These are phyloP conservation scores for Crataegus laevigata DNA, from an alignment of 306 rosid genomes.

Conservation along the genomic window DNA sequence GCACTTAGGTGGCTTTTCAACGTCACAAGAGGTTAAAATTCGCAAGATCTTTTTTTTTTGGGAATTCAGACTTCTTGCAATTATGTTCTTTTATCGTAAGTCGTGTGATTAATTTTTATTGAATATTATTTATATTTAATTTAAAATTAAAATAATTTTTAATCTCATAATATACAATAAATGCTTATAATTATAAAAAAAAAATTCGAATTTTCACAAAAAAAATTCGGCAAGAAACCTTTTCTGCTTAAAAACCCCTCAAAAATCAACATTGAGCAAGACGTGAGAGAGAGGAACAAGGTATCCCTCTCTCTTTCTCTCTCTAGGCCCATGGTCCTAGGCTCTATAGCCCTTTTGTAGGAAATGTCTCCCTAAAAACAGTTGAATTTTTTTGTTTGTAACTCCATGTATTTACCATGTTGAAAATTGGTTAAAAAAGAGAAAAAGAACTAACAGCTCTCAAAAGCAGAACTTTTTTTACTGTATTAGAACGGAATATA, in stretches of 20 bases:
- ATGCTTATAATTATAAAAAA: too few relatives aligned
- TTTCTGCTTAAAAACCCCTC: too few relatives aligned
- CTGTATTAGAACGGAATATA: too few relatives aligned
- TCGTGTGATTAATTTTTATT: accelerated
- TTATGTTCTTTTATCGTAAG: accelerated
- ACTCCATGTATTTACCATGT: not conserved
- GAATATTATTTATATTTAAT: too few relatives aligned
- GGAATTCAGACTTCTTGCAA: accelerated
- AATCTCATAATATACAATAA: accelerated
- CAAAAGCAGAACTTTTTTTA: too few relatives aligned
- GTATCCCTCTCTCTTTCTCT: not conserved
- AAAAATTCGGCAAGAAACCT: accelerated
- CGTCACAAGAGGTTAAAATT: not conserved
- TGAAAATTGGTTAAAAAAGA: too few relatives aligned
- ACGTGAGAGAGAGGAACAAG: not conserved
- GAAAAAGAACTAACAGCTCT: too few relatives aligned
- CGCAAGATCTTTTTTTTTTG: accelerated
- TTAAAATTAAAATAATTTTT: too few relatives aligned
- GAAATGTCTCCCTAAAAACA: not conserved
- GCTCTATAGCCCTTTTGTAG: not conserved
- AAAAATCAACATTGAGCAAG: not conserved
- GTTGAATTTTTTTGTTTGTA: not conserved
- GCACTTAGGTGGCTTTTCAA: slow-evolving; percentile 8
- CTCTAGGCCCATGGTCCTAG: not conserved
- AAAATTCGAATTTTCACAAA: accelerated